Conservation (phyloP, 1,139 yeast genomes). For the Taphrina confusa region DNA sequence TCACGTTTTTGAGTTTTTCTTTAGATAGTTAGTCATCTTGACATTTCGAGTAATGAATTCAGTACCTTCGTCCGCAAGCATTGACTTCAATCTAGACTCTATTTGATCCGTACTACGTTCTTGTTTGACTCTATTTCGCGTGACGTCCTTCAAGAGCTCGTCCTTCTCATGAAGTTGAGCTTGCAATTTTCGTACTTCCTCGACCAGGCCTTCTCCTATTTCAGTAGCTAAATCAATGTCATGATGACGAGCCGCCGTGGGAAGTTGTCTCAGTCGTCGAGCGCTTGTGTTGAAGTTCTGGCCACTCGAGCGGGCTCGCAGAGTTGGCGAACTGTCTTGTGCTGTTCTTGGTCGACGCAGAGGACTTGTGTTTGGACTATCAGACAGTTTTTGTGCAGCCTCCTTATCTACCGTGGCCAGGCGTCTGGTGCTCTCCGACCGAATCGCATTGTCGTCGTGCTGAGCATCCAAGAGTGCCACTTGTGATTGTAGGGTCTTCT, state of each 20-base stretch:
- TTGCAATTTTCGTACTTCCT: constrained; percentile 75
- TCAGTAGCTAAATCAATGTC: constrained; percentile 83
- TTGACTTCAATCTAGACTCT: constrained; percentile 46
- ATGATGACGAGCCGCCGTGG: constrained; percentile 42
- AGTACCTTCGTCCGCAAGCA: constrained; percentile 49
- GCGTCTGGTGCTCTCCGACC: not conserved
- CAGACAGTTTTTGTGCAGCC: not conserved
- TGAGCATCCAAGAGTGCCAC: not conserved
- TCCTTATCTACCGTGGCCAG: constrained; percentile 1
- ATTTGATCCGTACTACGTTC: constrained; percentile 48
- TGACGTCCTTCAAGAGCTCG: constrained; percentile 50
- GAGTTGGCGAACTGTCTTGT: not conserved
- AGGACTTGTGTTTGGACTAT: not conserved
- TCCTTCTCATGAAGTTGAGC: constrained; percentile 53
- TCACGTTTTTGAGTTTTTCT: constrained; percentile 62
- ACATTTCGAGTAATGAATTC: not conserved
- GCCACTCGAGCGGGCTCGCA: constrained; percentile 2
- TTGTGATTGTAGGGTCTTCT: not conserved
- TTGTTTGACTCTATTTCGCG: constrained; percentile 52
- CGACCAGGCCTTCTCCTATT: constrained; percentile 72
- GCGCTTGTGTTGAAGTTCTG: not conserved
- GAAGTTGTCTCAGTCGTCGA: not conserved
- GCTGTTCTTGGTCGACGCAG: not conserved
- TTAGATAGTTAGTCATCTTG: constrained; percentile 13
- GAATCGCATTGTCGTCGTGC: not conserved